phyloP scores from a whole-genome alignment of 257 asterid species.

The Capsicum rhomboideum region DNA sequence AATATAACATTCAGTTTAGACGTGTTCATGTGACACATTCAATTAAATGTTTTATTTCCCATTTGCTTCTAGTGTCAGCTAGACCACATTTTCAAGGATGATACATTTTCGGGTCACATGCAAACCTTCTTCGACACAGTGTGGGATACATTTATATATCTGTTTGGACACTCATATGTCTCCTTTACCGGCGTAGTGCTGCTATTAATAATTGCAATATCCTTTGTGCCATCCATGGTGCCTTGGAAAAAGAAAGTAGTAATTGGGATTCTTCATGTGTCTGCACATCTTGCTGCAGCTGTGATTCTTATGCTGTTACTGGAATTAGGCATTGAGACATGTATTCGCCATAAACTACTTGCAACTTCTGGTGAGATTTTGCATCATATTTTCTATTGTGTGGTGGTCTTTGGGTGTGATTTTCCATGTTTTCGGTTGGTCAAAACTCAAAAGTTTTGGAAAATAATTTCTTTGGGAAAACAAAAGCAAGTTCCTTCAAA shows the following conservation, averaged over 20 bases:
- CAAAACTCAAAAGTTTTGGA: neutral
- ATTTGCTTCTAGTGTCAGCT: constrained; percentile 68
- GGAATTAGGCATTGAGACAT: constrained; percentile 89
- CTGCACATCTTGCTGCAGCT: constrained; percentile 91
- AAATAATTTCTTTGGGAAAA: neutral
- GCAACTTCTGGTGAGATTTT: constrained; percentile 67
- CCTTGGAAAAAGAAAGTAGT: constrained; percentile 65
- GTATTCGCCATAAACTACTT: constrained; percentile 76
- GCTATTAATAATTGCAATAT: constrained; percentile 55
- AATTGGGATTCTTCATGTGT: constrained; percentile 82
- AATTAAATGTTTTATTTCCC: neutral
- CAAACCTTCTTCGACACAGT: constrained; percentile 76
- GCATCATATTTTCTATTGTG: neutral
- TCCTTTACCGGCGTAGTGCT: constrained; percentile 69
- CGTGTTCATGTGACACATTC: neutral
- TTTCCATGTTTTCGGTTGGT: neutral
- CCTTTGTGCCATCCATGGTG: constrained; percentile 82
- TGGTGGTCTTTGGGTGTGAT: neutral
- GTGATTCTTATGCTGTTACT: constrained; percentile 83
- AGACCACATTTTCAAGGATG: constrained; percentile 83
- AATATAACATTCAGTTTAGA: neutral
- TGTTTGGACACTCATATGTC: constrained; percentile 70
- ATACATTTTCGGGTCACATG: constrained; percentile 84
- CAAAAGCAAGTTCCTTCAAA: neutral
- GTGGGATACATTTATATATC: constrained; percentile 67